Percentiles rank a stretch among this genome's conserved stretches.
Conservation (phyloP, 495 filamentous ascomycete genomes). For the Talaromyces ruber region DNA sequence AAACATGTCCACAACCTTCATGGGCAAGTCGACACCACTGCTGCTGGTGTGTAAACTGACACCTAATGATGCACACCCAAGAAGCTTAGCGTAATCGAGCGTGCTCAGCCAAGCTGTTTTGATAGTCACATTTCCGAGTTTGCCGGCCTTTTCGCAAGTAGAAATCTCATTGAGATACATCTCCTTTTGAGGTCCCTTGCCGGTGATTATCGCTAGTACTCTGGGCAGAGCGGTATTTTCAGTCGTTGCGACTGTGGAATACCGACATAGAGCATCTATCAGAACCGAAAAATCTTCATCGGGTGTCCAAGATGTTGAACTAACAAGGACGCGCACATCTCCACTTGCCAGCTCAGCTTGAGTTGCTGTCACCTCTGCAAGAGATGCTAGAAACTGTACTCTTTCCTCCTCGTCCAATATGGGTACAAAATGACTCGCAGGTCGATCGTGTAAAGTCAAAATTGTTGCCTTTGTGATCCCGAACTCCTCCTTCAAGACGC, state of each 20-base stretch:
- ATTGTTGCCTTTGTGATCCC: conserved; percentile 49
- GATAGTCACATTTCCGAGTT: conserved; percentile 60
- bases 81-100: conserved; percentile 72
- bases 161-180: conserved; percentile 61
- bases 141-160: conserved; percentile 45
- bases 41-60: conserved; percentile 87
- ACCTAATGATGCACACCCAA: conserved; percentile 85
- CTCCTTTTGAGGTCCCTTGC: conserved; percentile 77
- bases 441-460: conserved; percentile 76
- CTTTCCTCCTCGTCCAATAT: conserved; percentile 41
- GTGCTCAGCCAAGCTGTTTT: conserved; percentile 75
- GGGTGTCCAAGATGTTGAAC: conserved; percentile 91
- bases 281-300: conserved; percentile 92
- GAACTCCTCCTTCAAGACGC: conserved; percentile 59
- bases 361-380: conserved; percentile 50
- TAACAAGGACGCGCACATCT: conserved; percentile 61
- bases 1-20: conserved; percentile 99
- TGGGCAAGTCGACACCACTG: conserved; percentile 91
- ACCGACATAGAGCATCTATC: conserved; percentile 71
- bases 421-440: conserved; percentile 71
- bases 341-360: conserved; percentile 48
- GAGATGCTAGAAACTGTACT: conserved; percentile 45
- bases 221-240: conserved; percentile 40
- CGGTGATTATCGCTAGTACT: conserved; percentile 82
- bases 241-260: conserved; percentile 45